These are phyloP conservation scores for Rhododendron williamsianum DNA, from an alignment of 148 eudicot species.

Conservation along the genomic window DNA sequence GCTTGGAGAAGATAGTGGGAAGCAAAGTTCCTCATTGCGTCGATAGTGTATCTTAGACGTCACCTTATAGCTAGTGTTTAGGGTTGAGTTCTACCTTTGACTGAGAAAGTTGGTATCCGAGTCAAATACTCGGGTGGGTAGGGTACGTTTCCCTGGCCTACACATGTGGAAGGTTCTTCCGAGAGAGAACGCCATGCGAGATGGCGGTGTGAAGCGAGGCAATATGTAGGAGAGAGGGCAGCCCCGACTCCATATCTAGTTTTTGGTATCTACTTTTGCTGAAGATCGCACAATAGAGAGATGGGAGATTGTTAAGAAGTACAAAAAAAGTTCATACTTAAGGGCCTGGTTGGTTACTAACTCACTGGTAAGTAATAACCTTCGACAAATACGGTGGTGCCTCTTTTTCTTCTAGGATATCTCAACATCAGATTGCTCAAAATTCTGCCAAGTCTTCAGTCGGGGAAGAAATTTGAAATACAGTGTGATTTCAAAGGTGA, in stretches of 20 bases:
- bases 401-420: neutral
- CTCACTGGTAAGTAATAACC: neutral
- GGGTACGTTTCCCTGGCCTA: neutral
- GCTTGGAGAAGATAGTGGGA: neutral
- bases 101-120: neutral
- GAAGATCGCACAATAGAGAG: neutral
- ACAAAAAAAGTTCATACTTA: neutral
- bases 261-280: neutral
- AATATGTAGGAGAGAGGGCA: neutral
- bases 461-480: neutral
- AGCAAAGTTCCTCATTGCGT: neutral
- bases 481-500: neutral
- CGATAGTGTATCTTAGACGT: neutral
- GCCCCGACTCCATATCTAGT: neutral
- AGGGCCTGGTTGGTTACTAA: neutral
- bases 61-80: neutral
- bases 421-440: neutral
- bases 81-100: neutral
- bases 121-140: neutral
- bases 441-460: neutral
- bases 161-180: neutral
- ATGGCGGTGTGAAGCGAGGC: neutral
- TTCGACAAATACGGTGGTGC: neutral
- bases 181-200: neutral
- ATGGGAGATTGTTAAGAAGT: neutral